phyloP scores from a whole-genome alignment of 2,329 filamentous ascomycete genomes.

The Penicillium decumbens region DNA sequence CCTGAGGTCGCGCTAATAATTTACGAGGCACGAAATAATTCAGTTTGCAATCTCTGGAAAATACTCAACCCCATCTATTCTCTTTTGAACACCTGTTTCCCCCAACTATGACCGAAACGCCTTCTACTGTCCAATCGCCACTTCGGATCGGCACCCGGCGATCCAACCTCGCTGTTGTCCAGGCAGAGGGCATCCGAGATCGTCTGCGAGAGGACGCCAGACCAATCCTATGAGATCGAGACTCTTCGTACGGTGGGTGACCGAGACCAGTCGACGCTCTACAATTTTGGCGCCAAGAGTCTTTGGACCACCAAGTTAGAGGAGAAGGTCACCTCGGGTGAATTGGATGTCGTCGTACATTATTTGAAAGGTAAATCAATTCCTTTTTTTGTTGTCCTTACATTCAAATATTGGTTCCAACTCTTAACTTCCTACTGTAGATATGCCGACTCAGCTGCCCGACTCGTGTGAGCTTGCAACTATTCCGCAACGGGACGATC shows the following conservation, averaged over 20 bases:
- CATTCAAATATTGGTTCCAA: neutral
- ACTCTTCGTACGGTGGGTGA: constrained; percentile 9
- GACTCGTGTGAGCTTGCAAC: constrained; percentile 65
- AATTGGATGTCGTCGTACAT: constrained; percentile 77
- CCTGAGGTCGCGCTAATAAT: too few relatives aligned
- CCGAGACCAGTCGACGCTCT: constrained; percentile 10
- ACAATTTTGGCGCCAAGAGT: constrained; percentile 16
- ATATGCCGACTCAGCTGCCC: constrained; percentile 86
- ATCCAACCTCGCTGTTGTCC: constrained; percentile 15
- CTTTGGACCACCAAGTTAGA: constrained; percentile 84
- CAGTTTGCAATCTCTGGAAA: too few relatives aligned
- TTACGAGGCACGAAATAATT: too few relatives aligned
- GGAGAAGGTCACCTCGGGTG: constrained; percentile 59
- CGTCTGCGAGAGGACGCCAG: constrained; percentile 2
- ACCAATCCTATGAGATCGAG: constrained; percentile 6
- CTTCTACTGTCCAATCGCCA: neutral
- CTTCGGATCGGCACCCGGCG: constrained; percentile 10
- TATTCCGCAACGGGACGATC: constrained; percentile 70
- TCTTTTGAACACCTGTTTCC: too few relatives aligned
- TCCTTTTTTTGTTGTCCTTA: too few relatives aligned
- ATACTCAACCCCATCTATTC: too few relatives aligned
- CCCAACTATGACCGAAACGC: too few relatives aligned
- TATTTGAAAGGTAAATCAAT: constrained; percentile 62
- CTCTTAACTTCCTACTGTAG: neutral
- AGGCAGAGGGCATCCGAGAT: constrained; percentile 10